Conservation (phyloP, 208 protist genomes). For the Naegleria gruberi region DNA sequence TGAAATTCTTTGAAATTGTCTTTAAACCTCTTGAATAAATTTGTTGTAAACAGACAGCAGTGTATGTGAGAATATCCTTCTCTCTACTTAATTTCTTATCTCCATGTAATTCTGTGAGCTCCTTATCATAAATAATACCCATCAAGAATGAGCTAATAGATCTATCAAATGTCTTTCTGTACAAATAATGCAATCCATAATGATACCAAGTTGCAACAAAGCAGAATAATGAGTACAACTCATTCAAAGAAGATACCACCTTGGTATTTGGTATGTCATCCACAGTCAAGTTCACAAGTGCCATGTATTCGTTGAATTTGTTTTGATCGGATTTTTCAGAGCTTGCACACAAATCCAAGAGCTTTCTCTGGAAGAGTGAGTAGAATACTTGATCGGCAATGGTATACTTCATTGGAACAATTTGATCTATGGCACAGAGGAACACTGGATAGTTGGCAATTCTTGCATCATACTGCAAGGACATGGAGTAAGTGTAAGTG, state of each 20-base stretch:
- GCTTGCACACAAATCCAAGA: neutral
- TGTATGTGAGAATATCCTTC: neutral
- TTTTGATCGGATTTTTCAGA: neutral
- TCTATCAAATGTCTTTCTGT: constrained; percentile 3
- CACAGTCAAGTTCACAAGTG: neutral
- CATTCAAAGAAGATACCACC: neutral
- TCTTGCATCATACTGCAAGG: neutral
- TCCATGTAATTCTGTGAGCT: neutral
- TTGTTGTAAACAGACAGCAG: neutral
- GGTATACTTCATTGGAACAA: neutral
- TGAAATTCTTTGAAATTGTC: neutral
- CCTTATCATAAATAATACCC: neutral
- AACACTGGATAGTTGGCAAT: neutral
- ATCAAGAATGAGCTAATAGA: neutral
- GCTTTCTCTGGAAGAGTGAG: neutral
- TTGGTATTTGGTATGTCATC: neutral
- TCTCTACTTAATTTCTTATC: neutral
- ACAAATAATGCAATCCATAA: neutral
- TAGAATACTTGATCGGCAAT: neutral
- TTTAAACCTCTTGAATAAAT: neutral
- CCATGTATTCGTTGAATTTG: neutral
- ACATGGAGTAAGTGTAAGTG: neutral
- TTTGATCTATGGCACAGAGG: neutral
- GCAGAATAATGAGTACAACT: neutral
- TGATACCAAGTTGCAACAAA: neutral